Percentiles rank a stretch among this genome's conserved stretches.
Evolutionary conservation across 1,284 basidiomycete species (phyloP).

Genomic region (Trichosporon sp.): DNA sequence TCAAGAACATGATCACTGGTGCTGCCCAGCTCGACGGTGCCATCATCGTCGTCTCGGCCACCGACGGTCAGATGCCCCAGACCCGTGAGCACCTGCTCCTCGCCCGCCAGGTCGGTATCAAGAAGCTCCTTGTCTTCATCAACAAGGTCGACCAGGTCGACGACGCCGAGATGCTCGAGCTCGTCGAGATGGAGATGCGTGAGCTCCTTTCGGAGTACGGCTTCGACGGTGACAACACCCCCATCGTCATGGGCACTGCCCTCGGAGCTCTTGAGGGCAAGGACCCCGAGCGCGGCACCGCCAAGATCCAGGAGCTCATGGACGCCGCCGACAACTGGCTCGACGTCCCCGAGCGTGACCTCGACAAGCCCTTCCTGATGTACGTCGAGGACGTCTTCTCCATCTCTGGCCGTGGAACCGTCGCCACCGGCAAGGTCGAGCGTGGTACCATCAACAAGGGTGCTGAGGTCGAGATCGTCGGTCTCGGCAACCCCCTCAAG

Average conservation of each 20-base stretch:
- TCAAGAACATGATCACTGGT: slow-evolving; percentile 99
- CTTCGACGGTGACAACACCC: slow-evolving; percentile 95
- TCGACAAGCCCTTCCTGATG: slow-evolving; percentile 97
- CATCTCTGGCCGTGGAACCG: slow-evolving; percentile 96
- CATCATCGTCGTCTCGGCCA: slow-evolving; percentile 96
- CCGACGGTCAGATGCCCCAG: slow-evolving; percentile 99
- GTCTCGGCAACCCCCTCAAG: slow-evolving; percentile 78
- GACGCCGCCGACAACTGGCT: slow-evolving; percentile 91
- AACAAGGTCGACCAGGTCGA: slow-evolving; percentile 94
- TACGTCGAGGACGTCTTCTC: slow-evolving; percentile 97
- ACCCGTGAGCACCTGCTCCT: slow-evolving; percentile 97
- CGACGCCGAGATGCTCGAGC: slow-evolving; percentile 97
- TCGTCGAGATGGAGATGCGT: slow-evolving; percentile 99
- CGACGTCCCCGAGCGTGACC: slow-evolving; percentile 89
- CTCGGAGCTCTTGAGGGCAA: slow-evolving; percentile 88
- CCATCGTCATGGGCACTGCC: slow-evolving; percentile 95
- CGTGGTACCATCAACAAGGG: slow-evolving; percentile 91
- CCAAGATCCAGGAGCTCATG: slow-evolving; percentile 81
- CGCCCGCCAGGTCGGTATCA: slow-evolving; percentile 97
- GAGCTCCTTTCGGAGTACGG: slow-evolving; percentile 90
- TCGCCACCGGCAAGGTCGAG: slow-evolving; percentile 95
- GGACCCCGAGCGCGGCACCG: slow-evolving; percentile 69
- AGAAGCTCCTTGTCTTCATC: slow-evolving; percentile 97
- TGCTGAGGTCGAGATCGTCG: slow-evolving; percentile 89
- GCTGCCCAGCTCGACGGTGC: slow-evolving; percentile 98